phyloP scores from a whole-genome alignment of 352 stramenopile genomes.

The Pythium aristosporum region DNA sequence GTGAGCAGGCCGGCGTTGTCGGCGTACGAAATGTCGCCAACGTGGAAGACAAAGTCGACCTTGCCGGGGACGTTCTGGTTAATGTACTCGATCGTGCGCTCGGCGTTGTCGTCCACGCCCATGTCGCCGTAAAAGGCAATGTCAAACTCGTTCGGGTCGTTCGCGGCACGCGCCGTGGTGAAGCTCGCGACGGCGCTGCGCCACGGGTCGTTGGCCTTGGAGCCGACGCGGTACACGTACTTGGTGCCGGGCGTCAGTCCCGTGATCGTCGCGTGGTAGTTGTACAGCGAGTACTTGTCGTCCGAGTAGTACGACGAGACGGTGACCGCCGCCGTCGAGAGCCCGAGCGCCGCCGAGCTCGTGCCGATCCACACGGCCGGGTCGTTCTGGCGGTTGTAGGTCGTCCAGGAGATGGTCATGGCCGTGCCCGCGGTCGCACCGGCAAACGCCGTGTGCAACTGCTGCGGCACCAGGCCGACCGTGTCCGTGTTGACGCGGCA shows the following conservation, averaged over 20 bases:
- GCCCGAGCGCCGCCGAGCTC: conserved; percentile 14
- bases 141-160: conserved; percentile 39
- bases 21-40: conserved; percentile 72
- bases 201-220: background rate
- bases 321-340: conserved; percentile 19
- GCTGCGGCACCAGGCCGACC: conserved; percentile 28
- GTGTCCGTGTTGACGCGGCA: conserved; percentile 18
- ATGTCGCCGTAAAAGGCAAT: conserved; percentile 58
- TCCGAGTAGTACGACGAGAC: conserved; percentile 36
- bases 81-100: conserved; percentile 37
- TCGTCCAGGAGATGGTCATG: conserved; percentile 51
- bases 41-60: conserved; percentile 67
- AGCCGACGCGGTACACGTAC: conserved; percentile 42
- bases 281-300: conserved; percentile 44
- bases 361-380: conserved; percentile 43
- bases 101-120: conserved; percentile 42
- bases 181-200: conserved; percentile 28
- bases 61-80: conserved; percentile 27
- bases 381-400: conserved; percentile 29
- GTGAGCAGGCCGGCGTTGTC: conserved; percentile 29
- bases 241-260: conserved; percentile 34
- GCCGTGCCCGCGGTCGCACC: conserved; percentile 34
- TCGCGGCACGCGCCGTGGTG: conserved; percentile 35
- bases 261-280: conserved; percentile 41
- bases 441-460: conserved; percentile 53